phyloP scores from a whole-genome alignment of 1,284 basidiomycete species.

The Ceratobasidium sp. region DNA sequence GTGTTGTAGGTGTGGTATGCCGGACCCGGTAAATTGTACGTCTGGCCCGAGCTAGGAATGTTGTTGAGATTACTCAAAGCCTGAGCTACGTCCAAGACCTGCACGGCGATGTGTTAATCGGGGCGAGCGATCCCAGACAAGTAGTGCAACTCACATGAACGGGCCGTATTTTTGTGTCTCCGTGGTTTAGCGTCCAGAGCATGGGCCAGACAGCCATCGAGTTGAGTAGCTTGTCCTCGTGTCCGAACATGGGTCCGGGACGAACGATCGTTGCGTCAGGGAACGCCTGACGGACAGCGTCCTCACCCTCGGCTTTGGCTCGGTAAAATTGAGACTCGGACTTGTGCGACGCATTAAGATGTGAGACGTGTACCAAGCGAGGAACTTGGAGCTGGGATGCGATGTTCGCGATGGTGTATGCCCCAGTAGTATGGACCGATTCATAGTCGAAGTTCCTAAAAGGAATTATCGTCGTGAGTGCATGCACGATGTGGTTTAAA shows the following conservation, averaged over 20 bases:
- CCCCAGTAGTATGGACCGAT: constrained; percentile 81
- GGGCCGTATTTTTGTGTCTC: constrained; percentile 85
- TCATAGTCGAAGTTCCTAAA: constrained; percentile 82
- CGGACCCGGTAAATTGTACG: constrained; percentile 87
- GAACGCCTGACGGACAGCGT: constrained; percentile 84
- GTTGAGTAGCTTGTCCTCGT: constrained; percentile 94
- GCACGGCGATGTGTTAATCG: constrained; percentile 2
- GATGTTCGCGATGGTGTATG: constrained; percentile 81
- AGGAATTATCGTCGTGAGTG: constrained; percentile 40
- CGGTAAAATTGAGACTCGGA: constrained; percentile 87
- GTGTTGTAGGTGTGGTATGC: constrained; percentile 86
- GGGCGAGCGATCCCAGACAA: neutral
- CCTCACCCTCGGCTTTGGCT: constrained; percentile 91
- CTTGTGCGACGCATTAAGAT: constrained; percentile 85
- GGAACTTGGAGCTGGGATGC: constrained; percentile 79
- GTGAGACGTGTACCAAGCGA: constrained; percentile 93
- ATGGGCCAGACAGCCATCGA: constrained; percentile 96
- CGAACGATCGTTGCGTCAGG: constrained; percentile 89
- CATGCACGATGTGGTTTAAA: constrained; percentile 10
- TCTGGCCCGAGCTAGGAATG: constrained; percentile 65
- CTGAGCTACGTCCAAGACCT: constrained; percentile 94
- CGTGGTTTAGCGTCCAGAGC: constrained; percentile 92
- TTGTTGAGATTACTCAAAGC: constrained; percentile 83
- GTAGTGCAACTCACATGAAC: constrained; percentile 73
- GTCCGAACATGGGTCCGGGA: constrained; percentile 86